Percentiles rank a stretch among this genome's conserved stretches.
phyloP scores from a whole-genome alignment of 1,139 yeast genomes.

The Kurtzmaniella natalensis region DNA sequence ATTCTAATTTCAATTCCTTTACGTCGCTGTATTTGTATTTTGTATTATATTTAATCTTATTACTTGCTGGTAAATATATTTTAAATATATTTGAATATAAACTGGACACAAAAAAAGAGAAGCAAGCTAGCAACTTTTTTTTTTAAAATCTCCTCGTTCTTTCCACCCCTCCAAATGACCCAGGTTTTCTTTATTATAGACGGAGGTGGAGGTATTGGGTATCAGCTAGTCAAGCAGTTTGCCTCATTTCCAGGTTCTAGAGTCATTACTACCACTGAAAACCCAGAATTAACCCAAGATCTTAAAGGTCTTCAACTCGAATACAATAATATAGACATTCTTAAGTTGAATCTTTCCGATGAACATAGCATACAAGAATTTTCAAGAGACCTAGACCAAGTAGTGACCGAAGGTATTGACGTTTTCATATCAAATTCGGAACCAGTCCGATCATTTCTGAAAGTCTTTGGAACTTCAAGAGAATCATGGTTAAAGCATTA shows the following conservation, averaged over 20 bases:
- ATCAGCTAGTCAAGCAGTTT: neutral
- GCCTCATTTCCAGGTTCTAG: neutral
- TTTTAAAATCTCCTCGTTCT: too few relatives aligned
- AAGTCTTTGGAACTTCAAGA: slow-evolving; percentile 8
- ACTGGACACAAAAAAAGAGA: too few relatives aligned
- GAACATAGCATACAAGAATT: slow-evolving; percentile 6
- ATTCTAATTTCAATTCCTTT: too few relatives aligned
- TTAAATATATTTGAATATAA: too few relatives aligned
- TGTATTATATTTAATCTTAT: too few relatives aligned
- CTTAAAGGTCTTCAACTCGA: neutral
- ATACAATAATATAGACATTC: slow-evolving; percentile 4
- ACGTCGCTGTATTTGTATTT: too few relatives aligned
- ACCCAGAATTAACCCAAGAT: neutral
- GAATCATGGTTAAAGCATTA: slow-evolving; percentile 17
- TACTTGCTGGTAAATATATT: too few relatives aligned
- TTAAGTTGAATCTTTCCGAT: slow-evolving; percentile 5
- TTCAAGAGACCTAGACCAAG: slow-evolving; percentile 2
- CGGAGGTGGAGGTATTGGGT: slow-evolving; percentile 1
- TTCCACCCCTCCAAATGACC: too few relatives aligned
- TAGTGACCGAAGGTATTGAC: slow-evolving; percentile 11
- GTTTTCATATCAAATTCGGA: slow-evolving; percentile 18
- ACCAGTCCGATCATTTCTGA: slow-evolving; percentile 5
- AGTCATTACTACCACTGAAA: neutral
- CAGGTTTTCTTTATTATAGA: slow-evolving; percentile 1
- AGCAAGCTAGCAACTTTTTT: too few relatives aligned